Evolutionary conservation across 1,139 yeast species (phyloP), one percentile per base, ranked within the genome.

Genomic region (Kodamaea ohmeri): DNA sequence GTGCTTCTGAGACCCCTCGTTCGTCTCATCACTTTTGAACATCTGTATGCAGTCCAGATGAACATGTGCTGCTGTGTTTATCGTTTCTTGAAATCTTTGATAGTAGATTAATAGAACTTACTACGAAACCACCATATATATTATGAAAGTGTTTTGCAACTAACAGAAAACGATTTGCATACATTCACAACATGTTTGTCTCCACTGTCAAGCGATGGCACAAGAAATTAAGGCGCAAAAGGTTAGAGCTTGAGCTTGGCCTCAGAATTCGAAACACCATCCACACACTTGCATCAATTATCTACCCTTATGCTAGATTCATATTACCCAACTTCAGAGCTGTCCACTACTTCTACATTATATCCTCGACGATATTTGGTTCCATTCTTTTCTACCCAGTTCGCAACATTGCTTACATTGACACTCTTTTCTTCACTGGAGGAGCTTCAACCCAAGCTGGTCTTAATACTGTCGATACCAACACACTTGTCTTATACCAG

Each of bases 361-460:
- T 79, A 0, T 34, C 56, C 12, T 64, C 75, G 71, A 61, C 72
- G 2, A 67, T 92, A 5, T 31, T 87, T 1, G 80, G 86, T 1
- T 85, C 96, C 0, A 71, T 90, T 19, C 51, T 90, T 37, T 58
- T 90, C 22, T 90, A 81, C 53, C 96, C 96, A 0, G 73, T 76
- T n/a, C 71, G 66, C 39, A 80, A 84, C 52, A 65, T 80, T 26
- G 44, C 57, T 4, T 94, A 90, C 55, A 80, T 87, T 32, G 97
- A 94, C 63, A 78, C 85, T 1, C 63, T 94, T 29, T 88, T 89
- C 59, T 66, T 87, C 40, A 73, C 89, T 0, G 64, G 81, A 5
- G 92, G 95, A 4, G 79, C 92, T 0, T 65, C 83, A 3, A 88
- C 98, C 1, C 97, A 90, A 55, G 96, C 96, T 1, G 99, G 99